These are phyloP conservation scores for Amaranthus palmeri DNA, from an alignment of 148 eudicot species.

Conservation along the genomic window DNA sequence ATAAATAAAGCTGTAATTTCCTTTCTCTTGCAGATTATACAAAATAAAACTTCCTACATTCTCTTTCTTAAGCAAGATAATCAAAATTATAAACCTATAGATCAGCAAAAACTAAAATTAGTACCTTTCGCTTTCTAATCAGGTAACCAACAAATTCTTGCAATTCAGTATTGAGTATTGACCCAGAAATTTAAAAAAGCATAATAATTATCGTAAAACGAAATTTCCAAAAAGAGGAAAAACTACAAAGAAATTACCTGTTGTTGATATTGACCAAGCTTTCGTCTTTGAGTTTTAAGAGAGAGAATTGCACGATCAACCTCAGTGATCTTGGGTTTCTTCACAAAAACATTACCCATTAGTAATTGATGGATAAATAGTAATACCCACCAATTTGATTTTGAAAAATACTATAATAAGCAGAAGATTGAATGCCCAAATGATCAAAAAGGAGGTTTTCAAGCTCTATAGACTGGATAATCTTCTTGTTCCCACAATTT, in stretches of 20 bases:
- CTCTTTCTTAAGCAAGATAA: neutral
- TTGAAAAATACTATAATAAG: neutral
- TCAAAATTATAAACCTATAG: neutral
- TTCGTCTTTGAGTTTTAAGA: conserved; percentile 94
- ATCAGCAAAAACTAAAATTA: neutral
- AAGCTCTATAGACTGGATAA: too few species aligned
- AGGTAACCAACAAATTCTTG: neutral
- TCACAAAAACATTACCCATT: conserved; percentile 92
- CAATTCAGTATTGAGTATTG: neutral
- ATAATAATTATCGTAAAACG: conserved; percentile 6
- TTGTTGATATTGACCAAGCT: conserved; percentile 89
- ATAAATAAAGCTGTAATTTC: neutral
- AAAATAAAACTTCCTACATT: neutral
- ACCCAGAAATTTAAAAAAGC: conserved; percentile 13
- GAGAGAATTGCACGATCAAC: conserved; percentile 93
- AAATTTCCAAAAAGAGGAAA: neutral
- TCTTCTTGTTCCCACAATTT: too few species aligned
- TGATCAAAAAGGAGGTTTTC: neutral
- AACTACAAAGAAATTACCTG: conserved; percentile 38
- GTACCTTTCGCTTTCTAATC: neutral
- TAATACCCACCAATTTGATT: conserved; percentile 3
- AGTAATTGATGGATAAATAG: neutral
- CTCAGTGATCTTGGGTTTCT: conserved; percentile 91
- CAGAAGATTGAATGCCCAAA: neutral
- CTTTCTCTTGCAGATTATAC: neutral